Evolutionary conservation across 306 rosid genomes (phyloP), one percentile per base, ranked within the genome.

Genomic region (Cucurbita moschata): DNA sequence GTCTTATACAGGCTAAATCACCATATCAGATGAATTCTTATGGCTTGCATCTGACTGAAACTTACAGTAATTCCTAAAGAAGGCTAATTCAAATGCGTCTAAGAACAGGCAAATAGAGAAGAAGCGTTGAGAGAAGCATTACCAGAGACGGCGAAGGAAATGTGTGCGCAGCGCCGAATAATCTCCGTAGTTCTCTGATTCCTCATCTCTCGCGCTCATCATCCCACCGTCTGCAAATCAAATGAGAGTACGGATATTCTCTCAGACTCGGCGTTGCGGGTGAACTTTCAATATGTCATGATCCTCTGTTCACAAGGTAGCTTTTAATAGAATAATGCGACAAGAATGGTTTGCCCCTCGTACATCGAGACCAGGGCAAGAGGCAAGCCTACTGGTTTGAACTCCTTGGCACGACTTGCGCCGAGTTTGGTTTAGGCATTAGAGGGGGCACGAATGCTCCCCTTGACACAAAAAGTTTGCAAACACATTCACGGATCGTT

Each of bases 81-180:
- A 61, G 2, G 18, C 30, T 8, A n/a, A 16, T 4, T 8, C 19
- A 7, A 62, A 62, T 62, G 49, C 10, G 5, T 60, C 19, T 60
- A 4, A 39, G 35, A 65, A 71, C 37, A 5, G 5, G 8, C 44
- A 71, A 52, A 50, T 0, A 50, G 10, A 35, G 72, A 15, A 23
- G 13, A 46, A 4, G 3, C 71, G 19, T 10, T 74, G 47, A 46
- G 54, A 62, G 53, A 37, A 49, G 43, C 43, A 46, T 53, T 65
- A 85, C 96, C 96, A 78, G 88, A 82, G 44, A 30, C 35, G 35
- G 35, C 35, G 35, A 83, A 83, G 54, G 82, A 64, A 50, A 75
- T 46, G 49, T 71, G 76, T 46, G 76, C 0, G 71, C 83, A 83
- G 75, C 80, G 35, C 35, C 35, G 15, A 18, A 40, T 18, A 18